Percentiles rank a stretch among this genome's conserved stretches.
Conservation (phyloP, 2,329 filamentous ascomycete species). For the Aspergillus calidoustus region DNA sequence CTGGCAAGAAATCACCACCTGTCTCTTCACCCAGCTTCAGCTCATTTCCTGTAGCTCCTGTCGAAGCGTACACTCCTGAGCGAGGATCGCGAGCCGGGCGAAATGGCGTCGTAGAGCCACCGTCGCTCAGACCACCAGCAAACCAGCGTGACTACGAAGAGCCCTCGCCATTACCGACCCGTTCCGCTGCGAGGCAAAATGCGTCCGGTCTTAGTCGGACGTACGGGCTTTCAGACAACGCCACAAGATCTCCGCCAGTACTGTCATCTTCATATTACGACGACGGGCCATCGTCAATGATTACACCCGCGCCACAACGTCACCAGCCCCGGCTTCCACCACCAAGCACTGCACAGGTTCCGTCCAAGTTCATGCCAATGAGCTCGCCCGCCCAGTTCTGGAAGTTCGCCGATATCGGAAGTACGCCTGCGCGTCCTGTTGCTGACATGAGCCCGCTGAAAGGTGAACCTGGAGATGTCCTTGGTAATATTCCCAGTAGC, state of each 20-base stretch:
- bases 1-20: slow-evolving; percentile 43
- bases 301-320: slow-evolving; percentile 54
- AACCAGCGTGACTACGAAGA: slow-evolving; percentile 46
- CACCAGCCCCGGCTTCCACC: slow-evolving; percentile 54
- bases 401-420: slow-evolving; percentile 54
- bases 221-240: slow-evolving; percentile 47
- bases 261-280: slow-evolving; percentile 55
- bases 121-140: slow-evolving; percentile 37
- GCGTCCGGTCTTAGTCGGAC: slow-evolving; percentile 37
- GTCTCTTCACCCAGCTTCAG: slow-evolving; percentile 47
- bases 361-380: slow-evolving; percentile 57
- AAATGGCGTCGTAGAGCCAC: slow-evolving; percentile 31
- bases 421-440: slow-evolving; percentile 48
- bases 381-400: slow-evolving; percentile 57
- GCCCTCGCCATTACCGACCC: slow-evolving; percentile 47
- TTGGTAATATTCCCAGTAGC: slow-evolving; percentile 50
- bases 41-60: slow-evolving; percentile 46
- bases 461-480: slow-evolving; percentile 42
- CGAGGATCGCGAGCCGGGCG: slow-evolving; percentile 46
- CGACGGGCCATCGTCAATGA: slow-evolving; percentile 51
- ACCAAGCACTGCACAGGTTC: slow-evolving; percentile 54
- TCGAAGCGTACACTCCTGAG: slow-evolving; percentile 54
- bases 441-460: slow-evolving; percentile 55
- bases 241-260: slow-evolving; percentile 49
- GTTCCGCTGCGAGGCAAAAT: slow-evolving; percentile 33